Conservation (phyloP, 2,329 filamentous ascomycete species). For the Scedosporium minutisporum region DNA sequence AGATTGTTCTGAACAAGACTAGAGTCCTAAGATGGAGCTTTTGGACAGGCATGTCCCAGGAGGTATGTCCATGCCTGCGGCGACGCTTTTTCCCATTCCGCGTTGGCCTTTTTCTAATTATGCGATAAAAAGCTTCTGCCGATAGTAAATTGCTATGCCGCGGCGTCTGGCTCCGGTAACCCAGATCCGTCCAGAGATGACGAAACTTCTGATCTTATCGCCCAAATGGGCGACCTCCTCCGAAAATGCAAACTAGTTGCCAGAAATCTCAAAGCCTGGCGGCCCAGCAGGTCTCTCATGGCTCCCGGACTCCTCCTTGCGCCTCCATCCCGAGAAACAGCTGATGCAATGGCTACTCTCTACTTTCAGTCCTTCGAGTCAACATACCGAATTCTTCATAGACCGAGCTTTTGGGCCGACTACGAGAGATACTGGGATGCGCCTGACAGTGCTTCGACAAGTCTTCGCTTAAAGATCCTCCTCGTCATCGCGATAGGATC, state of each 20-base stretch:
- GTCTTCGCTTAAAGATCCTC: slow-evolving; percentile 24
- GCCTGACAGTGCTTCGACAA: slow-evolving; percentile 14
- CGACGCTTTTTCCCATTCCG: no score
- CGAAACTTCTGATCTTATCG: slow-evolving; percentile 15
- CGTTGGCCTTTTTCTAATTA: background rate
- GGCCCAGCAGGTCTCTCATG: slow-evolving; percentile 21
- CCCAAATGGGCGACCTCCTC: slow-evolving; percentile 18
- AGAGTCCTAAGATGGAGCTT: slow-evolving; percentile 22
- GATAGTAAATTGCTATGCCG: background rate
- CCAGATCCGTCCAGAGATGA: slow-evolving; percentile 1
- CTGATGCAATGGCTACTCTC: slow-evolving; percentile 30
- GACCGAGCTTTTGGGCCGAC: slow-evolving; percentile 39
- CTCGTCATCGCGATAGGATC: slow-evolving; percentile 32
- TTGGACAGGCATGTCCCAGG: slow-evolving; percentile 19
- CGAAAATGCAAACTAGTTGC: slow-evolving; percentile 23
- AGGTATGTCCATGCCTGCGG: slow-evolving; percentile 14
- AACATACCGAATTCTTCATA: slow-evolving; percentile 41
- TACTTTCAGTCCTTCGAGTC: slow-evolving; percentile 43
- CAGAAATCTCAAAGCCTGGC: slow-evolving; percentile 19
- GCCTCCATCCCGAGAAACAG: slow-evolving; percentile 18
- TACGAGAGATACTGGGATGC: slow-evolving; percentile 37
- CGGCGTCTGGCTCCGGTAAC: background rate
- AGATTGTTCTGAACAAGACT: slow-evolving; percentile 24
- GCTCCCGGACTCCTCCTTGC: slow-evolving; percentile 13
- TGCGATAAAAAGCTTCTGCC: background rate